Evolutionary conservation across 805 yeast species (phyloP).

Genomic region (Candida endomychidarum): DNA sequence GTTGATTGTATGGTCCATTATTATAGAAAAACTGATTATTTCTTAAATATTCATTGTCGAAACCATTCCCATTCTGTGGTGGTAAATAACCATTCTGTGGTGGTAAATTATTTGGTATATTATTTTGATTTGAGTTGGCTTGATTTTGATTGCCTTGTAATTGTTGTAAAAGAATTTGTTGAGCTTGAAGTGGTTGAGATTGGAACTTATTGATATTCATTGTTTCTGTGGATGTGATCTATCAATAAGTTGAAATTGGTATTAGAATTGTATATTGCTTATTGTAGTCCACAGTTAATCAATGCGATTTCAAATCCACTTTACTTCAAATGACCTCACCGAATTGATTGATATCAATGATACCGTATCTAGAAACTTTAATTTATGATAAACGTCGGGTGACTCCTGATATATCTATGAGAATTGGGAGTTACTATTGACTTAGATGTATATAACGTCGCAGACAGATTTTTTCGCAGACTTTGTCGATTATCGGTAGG

Average conservation of each 20-base stretch:
- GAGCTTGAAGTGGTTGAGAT: slow-evolving; percentile 37
- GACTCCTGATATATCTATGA: background rate
- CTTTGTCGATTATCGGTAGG: slow-evolving; percentile 2
- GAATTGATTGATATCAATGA: background rate
- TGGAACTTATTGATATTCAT: slow-evolving; percentile 41
- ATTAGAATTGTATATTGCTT: too few relatives aligned
- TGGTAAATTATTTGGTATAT: slow-evolving; percentile 2
- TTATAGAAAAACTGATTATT: slow-evolving; percentile 5
- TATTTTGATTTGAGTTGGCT: slow-evolving; percentile 8
- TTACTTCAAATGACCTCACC: background rate
- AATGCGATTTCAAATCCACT: background rate
- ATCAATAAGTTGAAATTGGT: background rate
- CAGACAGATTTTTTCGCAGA: slow-evolving; percentile 5
- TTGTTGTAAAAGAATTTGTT: slow-evolving; percentile 43
- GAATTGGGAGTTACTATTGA: background rate
- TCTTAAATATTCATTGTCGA: slow-evolving; percentile 6
- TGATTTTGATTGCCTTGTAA: slow-evolving; percentile 39
- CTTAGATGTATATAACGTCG: background rate
- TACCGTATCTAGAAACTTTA: background rate
- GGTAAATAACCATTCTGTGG: slow-evolving; percentile 14
- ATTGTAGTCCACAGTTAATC: slow-evolving; percentile 1
- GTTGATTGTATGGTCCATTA: slow-evolving; percentile 27
- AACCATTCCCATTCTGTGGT: background rate
- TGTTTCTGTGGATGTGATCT: background rate
- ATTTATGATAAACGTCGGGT: background rate